Evolutionary conservation across 345 rosid genomes (phyloP), one percentile per base, ranked within the genome.

Genomic region (Psidium guajava): DNA sequence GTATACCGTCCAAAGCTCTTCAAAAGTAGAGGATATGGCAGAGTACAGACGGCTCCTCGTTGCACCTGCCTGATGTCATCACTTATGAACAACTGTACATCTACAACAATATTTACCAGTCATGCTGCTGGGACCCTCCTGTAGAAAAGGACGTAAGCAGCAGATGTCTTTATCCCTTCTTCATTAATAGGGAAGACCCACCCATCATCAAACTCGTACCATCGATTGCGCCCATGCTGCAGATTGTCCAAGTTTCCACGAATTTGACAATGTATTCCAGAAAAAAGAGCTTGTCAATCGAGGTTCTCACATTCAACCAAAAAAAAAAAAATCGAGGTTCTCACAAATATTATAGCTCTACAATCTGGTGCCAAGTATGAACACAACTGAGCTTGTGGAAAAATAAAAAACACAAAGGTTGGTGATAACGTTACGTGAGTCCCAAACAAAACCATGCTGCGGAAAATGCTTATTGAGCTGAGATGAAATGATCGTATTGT

Each of bases 71-170:
- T 27, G 49, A 54, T 52, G 59, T 82, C 11, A 69, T 64, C 24
- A 64, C 77, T 32, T 32, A 69, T 36, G 47, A 69, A 69, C 25
- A 36, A 69, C 47, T 69, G 14, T 36, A 69, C 80, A 69, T 36
- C 47, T 82, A 55, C 69, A 54, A 28, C 42, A 83, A 54, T 27
- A 47, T 8, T 20, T 50, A 51, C 13, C 8, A 27, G 36, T 59
- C 47, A 82, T 56, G 51, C 61, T 40, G 58, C 84, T 20, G 69
- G 44, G 54, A 91, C 88, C 89, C 95, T 91, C 84, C 90, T 87
- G 87, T 94, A 93, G 89, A 93, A 93, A 84, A 94, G 94, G 81
- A 94, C 95, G 82, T 94, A 94, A 40, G 95, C 94, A 25, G 97
- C 94, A 11, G 93, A 87, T 42, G 95, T 85, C 91, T 91, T 94